These are phyloP conservation scores for Calocybe indica DNA, from an alignment of 768 basidiomycete species.

Conservation along the genomic window DNA sequence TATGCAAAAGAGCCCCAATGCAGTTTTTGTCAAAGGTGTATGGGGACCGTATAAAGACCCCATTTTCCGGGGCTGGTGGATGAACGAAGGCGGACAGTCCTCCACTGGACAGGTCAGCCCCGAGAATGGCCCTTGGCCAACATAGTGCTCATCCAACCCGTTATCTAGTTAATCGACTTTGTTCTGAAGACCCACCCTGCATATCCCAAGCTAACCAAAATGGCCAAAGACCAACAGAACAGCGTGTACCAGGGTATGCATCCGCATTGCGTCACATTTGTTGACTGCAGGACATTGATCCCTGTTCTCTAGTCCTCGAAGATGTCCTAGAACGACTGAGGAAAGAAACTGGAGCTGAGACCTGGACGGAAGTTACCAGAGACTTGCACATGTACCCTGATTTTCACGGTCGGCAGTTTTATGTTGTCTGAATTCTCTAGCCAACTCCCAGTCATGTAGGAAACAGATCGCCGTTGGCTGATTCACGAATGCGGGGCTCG, in stretches of 20 bases:
- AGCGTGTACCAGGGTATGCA: conserved; percentile 49
- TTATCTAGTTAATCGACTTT: conserved; percentile 80
- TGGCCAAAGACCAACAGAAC: conserved; percentile 52
- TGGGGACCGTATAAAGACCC: conserved; percentile 95
- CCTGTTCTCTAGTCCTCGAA: conserved; percentile 50
- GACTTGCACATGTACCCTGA: conserved; percentile 95
- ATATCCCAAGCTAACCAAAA: conserved; percentile 60
- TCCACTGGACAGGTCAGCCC: conserved; percentile 83
- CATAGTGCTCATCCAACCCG: neutral
- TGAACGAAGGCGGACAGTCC: conserved; percentile 99
- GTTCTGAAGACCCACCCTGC: conserved; percentile 90
- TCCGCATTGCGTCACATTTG: neutral
- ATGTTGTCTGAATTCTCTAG: neutral
- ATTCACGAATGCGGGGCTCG: conserved; percentile 91
- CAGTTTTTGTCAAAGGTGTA: conserved; percentile 84
- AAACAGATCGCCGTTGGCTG: conserved; percentile 94
- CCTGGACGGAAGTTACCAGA: conserved; percentile 80
- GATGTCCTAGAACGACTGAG: conserved; percentile 66
- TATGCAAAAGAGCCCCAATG: conserved; percentile 57
- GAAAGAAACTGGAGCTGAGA: conserved; percentile 45
- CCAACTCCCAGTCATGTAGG: conserved; percentile 37
- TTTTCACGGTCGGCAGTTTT: conserved; percentile 60
- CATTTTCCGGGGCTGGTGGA: conserved; percentile 94
- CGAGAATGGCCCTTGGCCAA: neutral
- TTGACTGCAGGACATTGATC: neutral